phyloP scores from a whole-genome alignment of 768 basidiomycete genomes.

The Infundibulicybe gibba region DNA sequence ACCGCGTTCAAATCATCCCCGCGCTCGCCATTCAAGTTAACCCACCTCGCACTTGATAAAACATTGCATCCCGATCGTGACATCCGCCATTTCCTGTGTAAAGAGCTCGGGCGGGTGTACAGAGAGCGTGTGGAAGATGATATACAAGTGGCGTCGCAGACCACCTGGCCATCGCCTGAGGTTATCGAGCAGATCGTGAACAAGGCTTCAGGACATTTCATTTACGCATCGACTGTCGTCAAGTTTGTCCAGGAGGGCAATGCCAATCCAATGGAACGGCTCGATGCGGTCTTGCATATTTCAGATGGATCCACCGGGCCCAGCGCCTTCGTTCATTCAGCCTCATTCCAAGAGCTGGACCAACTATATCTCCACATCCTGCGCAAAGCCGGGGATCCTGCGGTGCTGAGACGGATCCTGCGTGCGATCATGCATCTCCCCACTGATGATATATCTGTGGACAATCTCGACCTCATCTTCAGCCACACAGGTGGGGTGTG shows the following conservation, averaged over 20 bases:
- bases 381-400: no score
- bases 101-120: neutral
- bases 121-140: neutral
- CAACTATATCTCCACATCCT: no score
- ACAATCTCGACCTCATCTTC: no score
- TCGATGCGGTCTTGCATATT: no score
- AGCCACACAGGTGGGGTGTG: no score
- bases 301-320: no score
- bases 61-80: slow-evolving; percentile 4
- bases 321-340: no score
- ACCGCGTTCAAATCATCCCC: slow-evolving; percentile 4
- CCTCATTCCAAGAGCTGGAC: no score
- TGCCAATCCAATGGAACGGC: slow-evolving; percentile 5
- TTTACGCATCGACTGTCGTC: slow-evolving; percentile 8
- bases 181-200: slow-evolving; percentile 1
- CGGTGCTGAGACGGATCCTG: no score
- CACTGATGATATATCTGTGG: no score
- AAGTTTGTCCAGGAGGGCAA: slow-evolving; percentile 7
- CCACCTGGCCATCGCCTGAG: neutral
- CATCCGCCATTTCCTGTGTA: slow-evolving; percentile 4
- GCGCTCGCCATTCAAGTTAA: slow-evolving; percentile 1
- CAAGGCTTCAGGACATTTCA: slow-evolving; percentile 4
- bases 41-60: slow-evolving; percentile 2
- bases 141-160: slow-evolving; percentile 1
- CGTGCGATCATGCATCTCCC: no score